Evolutionary conservation across 805 yeast genomes (phyloP).

Genomic region (Yarrowia osloensis): DNA sequence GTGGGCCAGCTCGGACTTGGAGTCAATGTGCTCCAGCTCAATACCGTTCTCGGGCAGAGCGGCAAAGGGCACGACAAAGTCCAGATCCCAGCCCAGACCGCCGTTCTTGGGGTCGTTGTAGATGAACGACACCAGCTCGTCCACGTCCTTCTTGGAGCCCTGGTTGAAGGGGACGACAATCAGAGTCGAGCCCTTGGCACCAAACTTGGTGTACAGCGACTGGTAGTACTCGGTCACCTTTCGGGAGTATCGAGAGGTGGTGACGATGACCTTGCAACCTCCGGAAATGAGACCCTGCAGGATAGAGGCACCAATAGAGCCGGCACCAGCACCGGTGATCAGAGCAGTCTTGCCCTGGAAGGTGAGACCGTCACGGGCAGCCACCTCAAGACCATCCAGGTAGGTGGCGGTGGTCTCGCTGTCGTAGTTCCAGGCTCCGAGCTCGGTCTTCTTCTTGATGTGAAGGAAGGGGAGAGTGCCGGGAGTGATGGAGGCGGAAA

Average conservation of each 20-base stretch:
- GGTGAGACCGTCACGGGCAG: conserved; percentile 91
- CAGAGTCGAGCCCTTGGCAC: conserved; percentile 88
- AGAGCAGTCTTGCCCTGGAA: conserved; percentile 86
- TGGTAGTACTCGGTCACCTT: conserved; percentile 95
- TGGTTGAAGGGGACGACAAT: conserved; percentile 98
- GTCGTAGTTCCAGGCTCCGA: conserved; percentile 80
- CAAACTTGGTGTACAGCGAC: conserved; percentile 85
- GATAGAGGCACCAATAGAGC: conserved; percentile 97
- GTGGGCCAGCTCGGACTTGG: conserved; percentile 96
- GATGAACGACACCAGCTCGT: conserved; percentile 79
- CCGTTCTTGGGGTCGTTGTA: conserved; percentile 80
- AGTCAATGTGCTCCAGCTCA: conserved; percentile 88
- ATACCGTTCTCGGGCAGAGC: conserved; percentile 99
- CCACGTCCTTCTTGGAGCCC: conserved; percentile 93
- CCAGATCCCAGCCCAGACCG: conserved; percentile 98
- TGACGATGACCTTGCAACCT: conserved; percentile 96
- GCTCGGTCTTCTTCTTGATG: conserved; percentile 72
- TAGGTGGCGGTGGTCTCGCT: conserved; percentile 71
- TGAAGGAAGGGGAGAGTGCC: conserved; percentile 90
- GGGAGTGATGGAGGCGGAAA: conserved; percentile 36
- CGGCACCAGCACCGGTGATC: conserved; percentile 98
- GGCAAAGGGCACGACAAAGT: conserved; percentile 94
- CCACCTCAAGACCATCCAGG: conserved; percentile 87
- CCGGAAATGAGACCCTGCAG: conserved; percentile 93
- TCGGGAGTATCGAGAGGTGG: conserved; percentile 94